Evolutionary conservation across 2,329 filamentous ascomycete genomes (phyloP).

Genomic region (Calonectria pseudoturangicola): DNA sequence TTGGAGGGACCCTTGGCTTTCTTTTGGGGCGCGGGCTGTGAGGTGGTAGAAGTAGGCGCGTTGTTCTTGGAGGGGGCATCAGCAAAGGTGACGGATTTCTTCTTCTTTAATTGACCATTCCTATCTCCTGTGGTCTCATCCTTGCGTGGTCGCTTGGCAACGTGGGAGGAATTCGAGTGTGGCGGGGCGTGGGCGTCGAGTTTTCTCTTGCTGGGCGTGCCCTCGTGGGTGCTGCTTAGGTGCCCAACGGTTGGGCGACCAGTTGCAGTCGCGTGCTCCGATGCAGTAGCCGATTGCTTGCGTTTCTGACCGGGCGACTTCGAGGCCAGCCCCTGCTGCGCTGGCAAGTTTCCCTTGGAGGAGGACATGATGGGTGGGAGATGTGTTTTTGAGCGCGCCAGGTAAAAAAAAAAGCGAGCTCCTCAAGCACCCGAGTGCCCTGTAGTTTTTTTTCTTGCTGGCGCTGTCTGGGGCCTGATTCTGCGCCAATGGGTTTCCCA

Average conservation of each 20-base stretch:
- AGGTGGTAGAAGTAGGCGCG: conserved; percentile 43
- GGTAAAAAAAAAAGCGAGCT: conserved; percentile 26
- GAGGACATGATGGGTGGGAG: conserved; percentile 64
- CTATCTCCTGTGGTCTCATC: conserved; percentile 52
- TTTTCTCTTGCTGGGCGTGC: conserved; percentile 63
- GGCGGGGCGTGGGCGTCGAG: conserved; percentile 61
- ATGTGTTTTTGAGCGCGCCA: conserved; percentile 39
- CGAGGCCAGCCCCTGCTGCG: conserved; percentile 73
- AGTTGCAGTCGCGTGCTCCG: conserved; percentile 56
- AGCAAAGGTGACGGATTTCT: conserved; percentile 71
- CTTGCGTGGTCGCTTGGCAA: conserved; percentile 60
- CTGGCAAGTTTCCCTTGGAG: conserved; percentile 64
- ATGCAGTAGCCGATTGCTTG: conserved; percentile 64
- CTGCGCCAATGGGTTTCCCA: conserved; percentile 37
- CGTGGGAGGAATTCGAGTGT: conserved; percentile 55
- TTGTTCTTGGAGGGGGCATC: conserved; percentile 62
- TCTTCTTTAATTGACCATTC: conserved; percentile 60
- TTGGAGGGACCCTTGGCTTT: conserved; percentile 62
- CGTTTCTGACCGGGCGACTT: conserved; percentile 79
- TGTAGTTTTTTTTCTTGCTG: conserved; percentile 47
- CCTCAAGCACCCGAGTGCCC: conserved; percentile 37
- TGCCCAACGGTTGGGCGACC: conserved; percentile 61
- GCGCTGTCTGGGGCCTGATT: conserved; percentile 44
- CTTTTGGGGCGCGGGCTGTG: conserved; percentile 57
- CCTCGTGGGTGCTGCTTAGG: conserved; percentile 57